A percentile compares a stretch with the other conserved stretches of the same genome.
These are phyloP conservation scores for Rubia yunnanensis DNA, from an alignment of 257 asterid genomes.

Conservation along the genomic window DNA sequence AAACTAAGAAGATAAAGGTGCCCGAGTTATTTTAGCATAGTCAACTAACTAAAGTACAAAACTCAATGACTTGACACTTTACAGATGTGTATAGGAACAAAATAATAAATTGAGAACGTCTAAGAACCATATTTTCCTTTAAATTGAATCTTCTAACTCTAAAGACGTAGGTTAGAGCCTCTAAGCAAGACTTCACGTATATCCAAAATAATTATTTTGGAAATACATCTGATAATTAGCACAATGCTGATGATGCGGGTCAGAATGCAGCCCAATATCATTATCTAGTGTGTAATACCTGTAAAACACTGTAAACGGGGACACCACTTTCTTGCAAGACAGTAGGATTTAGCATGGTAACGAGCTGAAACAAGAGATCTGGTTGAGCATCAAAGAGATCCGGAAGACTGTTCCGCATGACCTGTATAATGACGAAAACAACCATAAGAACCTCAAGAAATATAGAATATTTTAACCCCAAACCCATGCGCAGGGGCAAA, in stretches of 20 bases:
- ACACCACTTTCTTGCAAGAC: slow-evolving; percentile 84
- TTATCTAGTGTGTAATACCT: slow-evolving; percentile 31
- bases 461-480: no score
- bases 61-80: background rate
- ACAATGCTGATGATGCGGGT: background rate
- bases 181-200: background rate
- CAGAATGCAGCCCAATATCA: background rate
- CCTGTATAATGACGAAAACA: slow-evolving; percentile 35
- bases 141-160: background rate
- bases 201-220: background rate
- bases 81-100: background rate
- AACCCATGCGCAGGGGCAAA: background rate
- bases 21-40: background rate
- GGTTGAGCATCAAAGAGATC: slow-evolving; percentile 97
- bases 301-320: slow-evolving; percentile 86
- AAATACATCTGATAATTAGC: background rate
- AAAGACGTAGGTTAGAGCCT: slow-evolving; percentile 1
- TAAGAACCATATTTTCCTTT: background rate
- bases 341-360: slow-evolving; percentile 88
- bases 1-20: background rate
- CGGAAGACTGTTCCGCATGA: slow-evolving; percentile 80
- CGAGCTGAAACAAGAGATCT: slow-evolving; percentile 87
- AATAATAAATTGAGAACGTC: background rate
- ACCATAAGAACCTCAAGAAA: background rate
- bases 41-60: background rate